Evolutionary conservation across 83 land plant genomes (phyloP).

Genomic region (Picea abies): DNA sequence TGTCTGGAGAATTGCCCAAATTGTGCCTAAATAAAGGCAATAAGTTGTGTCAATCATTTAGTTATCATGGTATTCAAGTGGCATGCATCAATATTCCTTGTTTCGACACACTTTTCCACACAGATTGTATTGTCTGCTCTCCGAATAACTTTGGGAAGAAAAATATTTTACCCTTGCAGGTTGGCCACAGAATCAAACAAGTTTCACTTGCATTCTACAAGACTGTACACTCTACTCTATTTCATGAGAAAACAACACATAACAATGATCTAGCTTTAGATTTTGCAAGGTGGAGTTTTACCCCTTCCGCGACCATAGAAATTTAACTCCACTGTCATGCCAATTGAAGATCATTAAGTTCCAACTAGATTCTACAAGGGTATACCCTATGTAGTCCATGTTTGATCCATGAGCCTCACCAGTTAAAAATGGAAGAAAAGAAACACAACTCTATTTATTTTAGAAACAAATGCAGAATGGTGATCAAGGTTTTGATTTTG

Average conservation of each 20-base stretch:
- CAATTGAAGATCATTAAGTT: no score
- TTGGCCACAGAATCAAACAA: conserved; percentile 80
- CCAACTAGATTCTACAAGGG: no score
- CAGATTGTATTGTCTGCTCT: neutral
- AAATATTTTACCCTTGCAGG: conserved; percentile 38
- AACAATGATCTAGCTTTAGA: conserved; percentile 24
- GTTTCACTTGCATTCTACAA: no score
- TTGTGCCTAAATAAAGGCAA: no score
- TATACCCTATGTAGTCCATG: no score
- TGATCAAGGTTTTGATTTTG: no score
- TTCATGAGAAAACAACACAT: conserved; percentile 37
- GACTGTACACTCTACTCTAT: conserved; percentile 65
- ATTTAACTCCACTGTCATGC: no score
- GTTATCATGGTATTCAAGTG: neutral
- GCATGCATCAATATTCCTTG: neutral
- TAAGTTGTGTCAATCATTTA: neutral
- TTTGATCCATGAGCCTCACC: no score
- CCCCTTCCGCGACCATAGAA: no score
- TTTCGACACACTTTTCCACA: neutral
- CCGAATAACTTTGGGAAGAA: neutral
- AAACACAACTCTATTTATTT: no score
- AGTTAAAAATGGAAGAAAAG: no score
- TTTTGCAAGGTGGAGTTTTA: conserved; percentile 90
- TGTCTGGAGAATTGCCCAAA: neutral
- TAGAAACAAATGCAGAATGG: no score